Evolutionary conservation across 768 basidiomycete species (phyloP), one percentile per base, ranked within the genome.

Genomic region (Lactifluus subvellereus): DNA sequence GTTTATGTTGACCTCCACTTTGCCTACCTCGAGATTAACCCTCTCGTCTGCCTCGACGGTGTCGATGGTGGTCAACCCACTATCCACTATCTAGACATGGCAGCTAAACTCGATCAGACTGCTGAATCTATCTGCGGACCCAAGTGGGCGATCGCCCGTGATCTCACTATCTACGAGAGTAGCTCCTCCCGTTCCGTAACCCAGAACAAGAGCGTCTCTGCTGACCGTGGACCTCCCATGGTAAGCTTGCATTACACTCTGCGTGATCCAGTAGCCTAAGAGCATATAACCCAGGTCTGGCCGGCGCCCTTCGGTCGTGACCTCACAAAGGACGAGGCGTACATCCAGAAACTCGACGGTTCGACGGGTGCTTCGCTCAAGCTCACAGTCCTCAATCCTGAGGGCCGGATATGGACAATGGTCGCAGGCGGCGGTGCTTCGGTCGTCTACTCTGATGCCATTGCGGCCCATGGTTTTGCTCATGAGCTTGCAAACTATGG

Each of bases 11-110:
- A 99, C 75, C 89, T 98, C 57, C 97, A 99, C 82, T 99, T 98
- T 73, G 94, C 97, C 22, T 98, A 99, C 80, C 92, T 99, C 72
- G 96, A 98, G 78, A 99, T 99, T 77, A 99, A 98, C 83, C 97
- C 97, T 48, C 85, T 99, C 59, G 88, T 98, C 72, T 90, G 92
- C 73, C 86, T 98, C 70, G 94, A 97, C 73, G 86, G 82, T 61
- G 86, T 83, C 67, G 78, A 80, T 68, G 81, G 82, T 69, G 84
- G 83, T 63, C 78, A 86, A 67, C 86, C 88, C 47, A 84, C 84
- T 66, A 93, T 98, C 71, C 88, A 89, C 77, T 98, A 94, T 79
- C 88, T 99, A 66, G 96, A 99, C 75, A 98, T 99, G 96, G 97
- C 97, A 47, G 97, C 96, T 70, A 99, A 98, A 81, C 89, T 99